These are phyloP conservation scores for Leccinum rimulosum DNA, from an alignment of 768 basidiomycete species.

Conservation along the genomic window DNA sequence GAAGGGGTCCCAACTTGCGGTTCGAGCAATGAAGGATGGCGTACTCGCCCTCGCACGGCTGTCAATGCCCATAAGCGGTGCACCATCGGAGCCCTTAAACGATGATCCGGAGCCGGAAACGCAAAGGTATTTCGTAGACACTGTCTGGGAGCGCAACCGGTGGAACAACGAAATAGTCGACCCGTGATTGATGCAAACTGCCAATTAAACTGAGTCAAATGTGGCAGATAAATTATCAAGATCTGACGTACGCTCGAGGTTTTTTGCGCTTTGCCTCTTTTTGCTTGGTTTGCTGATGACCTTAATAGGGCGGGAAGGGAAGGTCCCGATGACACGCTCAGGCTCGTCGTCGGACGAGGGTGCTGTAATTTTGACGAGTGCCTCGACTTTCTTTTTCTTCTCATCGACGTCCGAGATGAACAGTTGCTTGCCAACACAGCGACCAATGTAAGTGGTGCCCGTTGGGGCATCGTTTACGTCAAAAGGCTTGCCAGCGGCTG, in stretches of 20 bases:
- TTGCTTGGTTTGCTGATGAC: constrained; percentile 98
- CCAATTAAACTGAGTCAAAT: constrained; percentile 14
- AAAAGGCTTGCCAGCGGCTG: constrained; percentile 78
- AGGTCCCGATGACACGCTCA: constrained; percentile 82
- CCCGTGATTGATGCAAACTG: constrained; percentile 95
- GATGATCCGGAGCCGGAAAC: constrained; percentile 92
- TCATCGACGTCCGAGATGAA: constrained; percentile 95
- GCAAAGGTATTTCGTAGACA: constrained; percentile 93
- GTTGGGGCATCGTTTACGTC: constrained; percentile 76
- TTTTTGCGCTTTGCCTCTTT: constrained; percentile 93
- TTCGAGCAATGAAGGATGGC: constrained; percentile 86
- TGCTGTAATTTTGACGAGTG: constrained; percentile 85
- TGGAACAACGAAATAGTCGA: constrained; percentile 95
- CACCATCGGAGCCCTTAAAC: constrained; percentile 92
- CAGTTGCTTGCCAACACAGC: constrained; percentile 90
- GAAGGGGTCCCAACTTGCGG: constrained; percentile 92
- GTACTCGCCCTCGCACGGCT: constrained; percentile 67
- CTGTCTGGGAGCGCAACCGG: constrained; percentile 91
- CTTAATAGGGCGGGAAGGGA: constrained; percentile 94
- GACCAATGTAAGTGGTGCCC: constrained; percentile 87
- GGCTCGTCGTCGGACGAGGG: constrained; percentile 76
- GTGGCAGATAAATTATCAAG: constrained; percentile 8
- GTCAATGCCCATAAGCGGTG: constrained; percentile 77
- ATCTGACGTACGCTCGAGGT: constrained; percentile 73
- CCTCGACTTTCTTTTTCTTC: constrained; percentile 94